Conservation (phyloP, 176 grass and related monocot species). For the Alopecurus myosuroides region DNA sequence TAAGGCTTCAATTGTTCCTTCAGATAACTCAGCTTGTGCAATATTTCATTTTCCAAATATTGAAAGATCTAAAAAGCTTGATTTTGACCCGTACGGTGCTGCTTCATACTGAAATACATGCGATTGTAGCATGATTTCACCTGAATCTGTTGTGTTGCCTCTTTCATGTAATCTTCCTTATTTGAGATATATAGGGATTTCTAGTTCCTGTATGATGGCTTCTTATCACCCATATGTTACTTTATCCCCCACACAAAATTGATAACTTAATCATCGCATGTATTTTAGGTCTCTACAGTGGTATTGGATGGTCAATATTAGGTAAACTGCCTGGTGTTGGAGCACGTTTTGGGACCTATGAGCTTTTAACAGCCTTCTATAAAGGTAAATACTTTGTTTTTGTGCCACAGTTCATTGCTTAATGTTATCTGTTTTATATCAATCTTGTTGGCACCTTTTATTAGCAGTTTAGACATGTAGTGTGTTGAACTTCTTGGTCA, state of each 20-base stretch:
- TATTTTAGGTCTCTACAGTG: constrained; percentile 69
- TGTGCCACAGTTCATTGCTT: not conserved
- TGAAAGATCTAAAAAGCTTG: not conserved
- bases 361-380: constrained; percentile 87
- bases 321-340: constrained; percentile 68
- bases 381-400: constrained; percentile 52
- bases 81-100: not conserved
- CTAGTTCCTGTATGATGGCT: not conserved
- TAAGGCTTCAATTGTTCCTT: not conserved
- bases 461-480: not conserved
- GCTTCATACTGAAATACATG: not conserved
- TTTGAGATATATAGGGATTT: constrained; percentile 17
- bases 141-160: not conserved
- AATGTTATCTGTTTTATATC: not conserved
- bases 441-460: not conserved
- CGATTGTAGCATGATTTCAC: not conserved
- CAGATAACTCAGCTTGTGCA: not conserved
- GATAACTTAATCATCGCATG: not conserved
- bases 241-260: constrained; percentile 13
- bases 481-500: not conserved
- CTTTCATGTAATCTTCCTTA: not conserved
- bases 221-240: not conserved
- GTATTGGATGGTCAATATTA: constrained; percentile 75
- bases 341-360: constrained; percentile 86
- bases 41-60: not conserved